phyloP scores from a whole-genome alignment of 2,329 filamentous ascomycete genomes.

The Paraphaeosphaeria sporulosa region DNA sequence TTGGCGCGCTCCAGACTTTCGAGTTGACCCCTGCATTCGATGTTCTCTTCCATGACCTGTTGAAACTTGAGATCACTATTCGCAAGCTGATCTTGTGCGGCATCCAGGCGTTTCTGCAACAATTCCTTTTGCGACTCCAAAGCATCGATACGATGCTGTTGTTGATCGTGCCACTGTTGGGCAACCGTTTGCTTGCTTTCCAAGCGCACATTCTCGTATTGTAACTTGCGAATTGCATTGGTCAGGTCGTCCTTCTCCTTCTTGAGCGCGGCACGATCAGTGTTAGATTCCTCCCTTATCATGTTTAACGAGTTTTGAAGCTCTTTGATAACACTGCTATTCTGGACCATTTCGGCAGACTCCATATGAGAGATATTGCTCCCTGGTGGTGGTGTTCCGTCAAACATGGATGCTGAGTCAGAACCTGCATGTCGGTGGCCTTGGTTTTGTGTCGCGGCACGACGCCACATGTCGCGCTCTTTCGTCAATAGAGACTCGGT shows the following conservation, averaged over 20 bases:
- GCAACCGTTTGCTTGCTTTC: constrained; percentile 83
- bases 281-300: constrained; percentile 83
- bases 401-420: constrained; percentile 69
- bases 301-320: constrained; percentile 89
- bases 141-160: constrained; percentile 85
- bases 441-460: constrained; percentile 85
- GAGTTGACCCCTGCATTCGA: constrained; percentile 80
- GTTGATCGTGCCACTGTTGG: constrained; percentile 84
- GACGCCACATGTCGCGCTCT: constrained; percentile 96
- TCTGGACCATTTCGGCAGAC: constrained; percentile 68
- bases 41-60: constrained; percentile 89
- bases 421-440: constrained; percentile 65
- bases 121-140: constrained; percentile 85
- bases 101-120: constrained; percentile 81
- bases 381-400: constrained; percentile 56
- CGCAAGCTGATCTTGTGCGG: constrained; percentile 80
- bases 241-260: constrained; percentile 84
- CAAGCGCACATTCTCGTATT: constrained; percentile 80
- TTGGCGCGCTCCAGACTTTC: constrained; percentile 92
- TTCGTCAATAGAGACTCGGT: constrained; percentile 76
- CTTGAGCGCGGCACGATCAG: constrained; percentile 82
- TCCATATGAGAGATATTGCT: constrained; percentile 54
- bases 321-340: constrained; percentile 82
- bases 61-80: constrained; percentile 91
- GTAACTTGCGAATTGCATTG: constrained; percentile 80